Base-by-base conservation (phyloP, 768 basidiomycete genomes). In the Erythrobasidium yunnanense region DNA sequence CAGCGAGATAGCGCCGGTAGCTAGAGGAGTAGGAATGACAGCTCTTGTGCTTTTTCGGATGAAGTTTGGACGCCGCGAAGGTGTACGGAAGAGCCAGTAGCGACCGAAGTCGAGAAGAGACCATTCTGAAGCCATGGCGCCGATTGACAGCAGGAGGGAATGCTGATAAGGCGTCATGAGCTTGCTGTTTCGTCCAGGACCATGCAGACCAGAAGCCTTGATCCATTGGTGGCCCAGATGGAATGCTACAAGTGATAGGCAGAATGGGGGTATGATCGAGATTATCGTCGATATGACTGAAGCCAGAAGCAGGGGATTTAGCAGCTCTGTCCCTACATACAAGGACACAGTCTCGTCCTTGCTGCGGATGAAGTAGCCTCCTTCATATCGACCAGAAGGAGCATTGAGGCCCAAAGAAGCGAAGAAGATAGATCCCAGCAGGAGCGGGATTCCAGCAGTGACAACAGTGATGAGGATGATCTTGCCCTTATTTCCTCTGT, bases 141-240 rank as follows among this genome's bases (percentile, higher is more conserved):
- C 29, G 13, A 52, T 52, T 25, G 11, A 8, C 29, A 52, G 29
- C 7, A 52, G 18, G 29, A 52, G 50, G 20, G 50, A 20, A 23
- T 52, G 50, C 50, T 52, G 50, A 23, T 52, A 52, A 8, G 50
- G 50, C 18, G 50, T 52, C 8, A 23, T 11, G 15, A 52, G 29
- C 8, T 52, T 8, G 11, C 8, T 8, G 25, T 52, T 52, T 22
- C 29, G 13, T 8, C 29, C 29, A 8, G 50, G 11, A 15, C 18
- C 27, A 15, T 20, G 13, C 50, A 52, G 29, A 8, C 20, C 18
- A 23, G 50, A 52, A 52, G 50, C 50, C 22, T 52, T 52, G 50
- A 52, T 30, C 50, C 50, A 52, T 52, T 52, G 50, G 25, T 52
- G 29, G 8, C 50, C 50, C 8, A 52, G 22, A 52, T 52, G 50